These are phyloP conservation scores for Curvularia verruculosa DNA, from an alignment of 2,329 filamentous ascomycete species.

Conservation along the genomic window DNA sequence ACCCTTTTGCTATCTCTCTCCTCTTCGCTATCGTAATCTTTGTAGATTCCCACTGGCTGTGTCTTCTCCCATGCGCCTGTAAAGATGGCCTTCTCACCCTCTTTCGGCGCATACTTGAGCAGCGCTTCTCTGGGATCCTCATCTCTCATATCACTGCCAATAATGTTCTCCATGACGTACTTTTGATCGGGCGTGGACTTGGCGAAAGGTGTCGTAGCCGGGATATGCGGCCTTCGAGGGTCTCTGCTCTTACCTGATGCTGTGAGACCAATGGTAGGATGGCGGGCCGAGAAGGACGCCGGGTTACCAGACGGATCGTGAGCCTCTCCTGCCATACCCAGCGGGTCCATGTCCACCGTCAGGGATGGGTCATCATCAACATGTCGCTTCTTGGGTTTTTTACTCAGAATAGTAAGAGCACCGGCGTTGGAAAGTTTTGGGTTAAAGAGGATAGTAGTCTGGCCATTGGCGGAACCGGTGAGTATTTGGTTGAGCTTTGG, in stretches of 20 bases:
- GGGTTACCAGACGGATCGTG: constrained; percentile 67
- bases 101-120: constrained; percentile 92
- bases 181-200: constrained; percentile 89
- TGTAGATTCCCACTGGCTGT: constrained; percentile 90
- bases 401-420: constrained; percentile 87
- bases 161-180: constrained; percentile 86
- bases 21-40: constrained; percentile 86
- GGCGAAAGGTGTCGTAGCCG: constrained; percentile 84
- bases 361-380: constrained; percentile 90
- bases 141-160: constrained; percentile 89
- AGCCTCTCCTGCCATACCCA: constrained; percentile 82
- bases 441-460: constrained; percentile 89
- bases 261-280: constrained; percentile 75
- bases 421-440: constrained; percentile 81
- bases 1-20: constrained; percentile 69
- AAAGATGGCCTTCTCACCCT: constrained; percentile 90
- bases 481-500: constrained; percentile 94
- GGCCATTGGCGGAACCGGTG: constrained; percentile 88
- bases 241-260: constrained; percentile 78
- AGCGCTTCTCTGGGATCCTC: constrained; percentile 94
- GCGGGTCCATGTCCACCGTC: constrained; percentile 73
- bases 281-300: constrained; percentile 62
- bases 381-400: constrained; percentile 91
- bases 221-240: constrained; percentile 83
- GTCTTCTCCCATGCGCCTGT: constrained; percentile 92